Evolutionary conservation across 352 stramenopile genomes (phyloP).

Genomic region (Globisporangium lucens): DNA sequence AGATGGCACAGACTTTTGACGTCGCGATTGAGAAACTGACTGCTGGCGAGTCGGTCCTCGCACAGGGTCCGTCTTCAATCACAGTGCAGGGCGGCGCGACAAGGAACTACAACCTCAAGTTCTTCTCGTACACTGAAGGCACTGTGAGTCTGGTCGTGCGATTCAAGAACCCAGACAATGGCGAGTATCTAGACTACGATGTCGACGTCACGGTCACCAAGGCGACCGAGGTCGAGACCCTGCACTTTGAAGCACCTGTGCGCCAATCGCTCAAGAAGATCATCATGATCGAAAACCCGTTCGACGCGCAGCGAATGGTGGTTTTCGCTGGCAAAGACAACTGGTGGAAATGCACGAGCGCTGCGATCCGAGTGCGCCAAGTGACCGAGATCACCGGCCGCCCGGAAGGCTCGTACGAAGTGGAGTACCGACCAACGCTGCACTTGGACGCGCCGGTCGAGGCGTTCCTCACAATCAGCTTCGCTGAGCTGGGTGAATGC

Average conservation of each 20-base stretch:
- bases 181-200: conserved; percentile 84
- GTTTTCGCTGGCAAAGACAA: conserved; percentile 53
- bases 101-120: conserved; percentile 83
- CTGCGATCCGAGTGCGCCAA: conserved; percentile 66
- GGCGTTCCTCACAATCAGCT: conserved; percentile 66
- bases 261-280: conserved; percentile 76
- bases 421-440: conserved; percentile 87
- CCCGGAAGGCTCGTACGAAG: conserved; percentile 82
- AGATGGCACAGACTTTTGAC: conserved; percentile 66
- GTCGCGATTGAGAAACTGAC: conserved; percentile 59
- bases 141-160: conserved; percentile 45
- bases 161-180: conserved; percentile 78
- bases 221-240: conserved; percentile 66
- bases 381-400: conserved; percentile 65
- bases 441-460: conserved; percentile 42
- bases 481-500: conserved; percentile 87
- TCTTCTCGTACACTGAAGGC: conserved; percentile 88
- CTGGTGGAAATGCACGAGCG: conserved; percentile 84
- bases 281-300: conserved; percentile 91
- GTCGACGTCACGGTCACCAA: conserved; percentile 52
- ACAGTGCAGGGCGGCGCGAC: conserved; percentile 52
- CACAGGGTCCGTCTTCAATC: conserved; percentile 68
- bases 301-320: conserved; percentile 44
- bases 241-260: conserved; percentile 83
- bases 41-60: conserved; percentile 39